Evolutionary conservation across 305 asterid species (phyloP).

Genomic region (Fraxinus dipetala): DNA sequence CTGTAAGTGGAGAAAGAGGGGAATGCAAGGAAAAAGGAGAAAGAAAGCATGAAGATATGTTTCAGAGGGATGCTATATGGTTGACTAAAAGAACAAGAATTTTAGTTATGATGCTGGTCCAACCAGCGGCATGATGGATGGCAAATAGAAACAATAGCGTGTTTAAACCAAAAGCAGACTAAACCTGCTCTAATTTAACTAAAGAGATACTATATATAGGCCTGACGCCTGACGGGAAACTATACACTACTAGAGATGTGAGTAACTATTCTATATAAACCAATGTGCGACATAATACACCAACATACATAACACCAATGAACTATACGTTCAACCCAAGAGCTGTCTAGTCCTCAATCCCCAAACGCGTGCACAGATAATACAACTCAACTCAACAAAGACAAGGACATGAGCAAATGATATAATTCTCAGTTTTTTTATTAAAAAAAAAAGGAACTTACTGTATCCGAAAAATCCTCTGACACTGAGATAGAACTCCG

Average conservation of each 20-base stretch:
- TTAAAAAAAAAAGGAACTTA: conserved; percentile 36
- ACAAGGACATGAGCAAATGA: not conserved
- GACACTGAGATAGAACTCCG: conserved; percentile 61
- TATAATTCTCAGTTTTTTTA: conserved; percentile 1
- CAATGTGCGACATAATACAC: not conserved
- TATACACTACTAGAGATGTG: not conserved
- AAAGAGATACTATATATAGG: not conserved
- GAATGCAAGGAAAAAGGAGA: not conserved
- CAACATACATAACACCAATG: not conserved
- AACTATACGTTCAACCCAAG: not conserved
- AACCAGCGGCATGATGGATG: not conserved
- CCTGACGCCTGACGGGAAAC: not conserved
- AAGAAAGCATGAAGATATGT: not conserved
- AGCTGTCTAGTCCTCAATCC: not conserved
- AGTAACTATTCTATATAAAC: not conserved
- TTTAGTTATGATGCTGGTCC: not conserved
- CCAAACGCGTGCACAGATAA: not conserved
- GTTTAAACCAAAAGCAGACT: not conserved
- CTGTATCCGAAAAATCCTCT: conserved; percentile 62
- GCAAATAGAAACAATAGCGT: not conserved
- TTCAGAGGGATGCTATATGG: not conserved
- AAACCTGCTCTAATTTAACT: not conserved
- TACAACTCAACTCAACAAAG: not conserved
- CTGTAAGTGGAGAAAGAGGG: not conserved
- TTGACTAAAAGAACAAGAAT: not conserved